phyloP scores from a whole-genome alignment of 768 basidiomycete genomes.

The Mycena belliarum region DNA sequence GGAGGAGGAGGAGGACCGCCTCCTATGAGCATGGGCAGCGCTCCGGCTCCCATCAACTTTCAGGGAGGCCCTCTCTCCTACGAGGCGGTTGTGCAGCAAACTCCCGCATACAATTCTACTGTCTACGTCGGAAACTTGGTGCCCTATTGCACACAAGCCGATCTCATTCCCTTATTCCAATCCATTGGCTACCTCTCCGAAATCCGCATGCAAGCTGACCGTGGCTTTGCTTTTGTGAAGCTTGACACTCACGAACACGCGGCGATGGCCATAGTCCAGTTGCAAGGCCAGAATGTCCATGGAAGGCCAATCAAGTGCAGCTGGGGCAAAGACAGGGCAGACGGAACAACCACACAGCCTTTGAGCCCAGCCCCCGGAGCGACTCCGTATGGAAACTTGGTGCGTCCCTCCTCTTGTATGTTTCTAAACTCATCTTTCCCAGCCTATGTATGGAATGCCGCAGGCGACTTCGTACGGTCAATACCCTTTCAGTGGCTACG shows the following conservation, averaged over 20 bases:
- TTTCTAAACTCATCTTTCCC: slow-evolving; percentile 8
- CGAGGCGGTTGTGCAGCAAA: slow-evolving; percentile 92
- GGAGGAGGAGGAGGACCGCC: slow-evolving; percentile 24
- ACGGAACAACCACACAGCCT: slow-evolving; percentile 60
- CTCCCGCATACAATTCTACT: slow-evolving; percentile 91
- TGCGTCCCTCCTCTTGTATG: slow-evolving; percentile 35
- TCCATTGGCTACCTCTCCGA: slow-evolving; percentile 98
- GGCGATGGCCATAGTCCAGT: slow-evolving; percentile 95
- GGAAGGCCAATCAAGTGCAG: slow-evolving; percentile 97
- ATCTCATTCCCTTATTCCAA: slow-evolving; percentile 97
- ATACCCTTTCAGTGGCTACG: slow-evolving; percentile 76
- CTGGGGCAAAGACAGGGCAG: slow-evolving; percentile 96
- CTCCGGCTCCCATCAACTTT: slow-evolving; percentile 90
- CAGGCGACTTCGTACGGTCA: slow-evolving; percentile 79
- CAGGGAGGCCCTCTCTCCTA: slow-evolving; percentile 87
- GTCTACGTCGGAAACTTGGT: slow-evolving; percentile 99
- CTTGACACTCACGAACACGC: slow-evolving; percentile 98
- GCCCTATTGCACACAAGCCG: slow-evolving; percentile 95
- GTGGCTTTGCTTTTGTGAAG: slow-evolving; percentile 98
- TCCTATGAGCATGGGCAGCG: slow-evolving; percentile 46
- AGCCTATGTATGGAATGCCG: slow-evolving; percentile 92
- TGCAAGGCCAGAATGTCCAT: slow-evolving; percentile 97
- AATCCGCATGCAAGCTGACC: slow-evolving; percentile 98
- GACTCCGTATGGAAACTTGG: slow-evolving; percentile 80
- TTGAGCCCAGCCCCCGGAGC: slow-evolving; percentile 64